Evolutionary conservation across 1,139 yeast species (phyloP).

Genomic region (Hansenula lynferdii): DNA sequence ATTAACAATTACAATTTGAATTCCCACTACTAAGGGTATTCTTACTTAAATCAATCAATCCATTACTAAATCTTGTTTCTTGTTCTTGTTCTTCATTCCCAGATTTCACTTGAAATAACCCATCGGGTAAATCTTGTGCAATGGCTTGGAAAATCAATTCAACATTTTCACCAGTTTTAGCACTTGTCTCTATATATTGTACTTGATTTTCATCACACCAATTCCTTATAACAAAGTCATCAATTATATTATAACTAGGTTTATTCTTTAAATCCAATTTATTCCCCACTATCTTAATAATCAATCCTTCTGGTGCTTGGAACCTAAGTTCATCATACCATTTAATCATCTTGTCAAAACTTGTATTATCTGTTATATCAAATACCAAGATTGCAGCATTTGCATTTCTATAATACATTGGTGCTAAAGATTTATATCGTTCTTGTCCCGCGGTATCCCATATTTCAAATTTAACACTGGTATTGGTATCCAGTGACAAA

Average conservation of each 20-base stretch:
- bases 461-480: conserved; percentile 67
- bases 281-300: conserved; percentile 70
- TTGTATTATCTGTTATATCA: conserved; percentile 31
- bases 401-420: conserved; percentile 88
- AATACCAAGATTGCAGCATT: conserved; percentile 88
- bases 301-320: conserved; percentile 66
- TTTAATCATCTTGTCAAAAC: conserved; percentile 73
- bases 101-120: conserved; percentile 6
- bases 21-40: background rate
- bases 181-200: conserved; percentile 72
- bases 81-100: background rate
- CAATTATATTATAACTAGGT: conserved; percentile 19
- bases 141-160: conserved; percentile 48
- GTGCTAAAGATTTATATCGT: conserved; percentile 82
- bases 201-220: conserved; percentile 29
- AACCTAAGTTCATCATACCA: conserved; percentile 85
- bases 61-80: background rate
- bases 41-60: conserved; percentile 1
- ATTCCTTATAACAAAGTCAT: conserved; percentile 31
- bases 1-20: conserved; percentile 6
- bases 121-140: conserved; percentile 20
- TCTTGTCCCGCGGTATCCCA: conserved; percentile 98
- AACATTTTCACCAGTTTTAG: conserved; percentile 76
- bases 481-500: conserved; percentile 42
- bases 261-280: conserved; percentile 54